phyloP scores from a whole-genome alignment of 495 filamentous ascomycete species.

The Trichocladium antarcticum region DNA sequence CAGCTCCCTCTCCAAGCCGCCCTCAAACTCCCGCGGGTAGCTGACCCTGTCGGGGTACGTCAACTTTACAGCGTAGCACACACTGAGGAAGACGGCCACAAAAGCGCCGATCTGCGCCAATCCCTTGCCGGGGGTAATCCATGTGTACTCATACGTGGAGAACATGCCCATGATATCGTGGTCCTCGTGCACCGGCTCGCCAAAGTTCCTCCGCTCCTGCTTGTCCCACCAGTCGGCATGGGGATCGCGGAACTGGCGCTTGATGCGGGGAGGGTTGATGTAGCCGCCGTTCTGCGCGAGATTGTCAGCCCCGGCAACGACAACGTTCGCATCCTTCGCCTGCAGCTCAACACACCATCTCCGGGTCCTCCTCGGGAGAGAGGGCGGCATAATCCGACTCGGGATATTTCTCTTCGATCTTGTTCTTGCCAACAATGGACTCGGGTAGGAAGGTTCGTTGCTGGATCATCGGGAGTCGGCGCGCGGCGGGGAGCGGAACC shows the following conservation, averaged over 20 bases:
- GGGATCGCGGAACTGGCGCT: constrained; percentile 84
- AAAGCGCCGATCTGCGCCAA: constrained; percentile 64
- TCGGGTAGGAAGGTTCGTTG: constrained; percentile 40
- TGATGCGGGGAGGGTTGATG: constrained; percentile 70
- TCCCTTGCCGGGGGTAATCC: constrained; percentile 62
- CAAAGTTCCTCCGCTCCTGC: constrained; percentile 91
- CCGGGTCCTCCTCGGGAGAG: constrained; percentile 60
- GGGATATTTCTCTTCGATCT: constrained; percentile 43
- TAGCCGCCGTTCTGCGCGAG: constrained; percentile 75
- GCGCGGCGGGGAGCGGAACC: constrained; percentile 30
- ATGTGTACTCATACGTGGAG: constrained; percentile 79
- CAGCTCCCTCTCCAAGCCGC: constrained; percentile 73
- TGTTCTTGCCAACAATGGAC: constrained; percentile 25
- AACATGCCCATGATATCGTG: constrained; percentile 91
- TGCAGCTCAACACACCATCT: constrained; percentile 45
- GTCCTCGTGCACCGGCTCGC: constrained; percentile 93
- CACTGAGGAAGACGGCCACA: constrained; percentile 53
- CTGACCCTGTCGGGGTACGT: constrained; percentile 79
- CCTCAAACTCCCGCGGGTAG: constrained; percentile 67
- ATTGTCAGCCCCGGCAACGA: constrained; percentile 14
- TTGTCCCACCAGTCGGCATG: constrained; percentile 95
- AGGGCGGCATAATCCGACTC: constrained; percentile 40
- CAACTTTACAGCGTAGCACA: constrained; percentile 58
- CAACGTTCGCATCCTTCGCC: constrained; percentile 12
- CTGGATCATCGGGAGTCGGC: constrained; percentile 39